A percentile compares a stretch with the other conserved stretches of the same genome.
These are phyloP conservation scores for Dalechampia spathulata DNA, from an alignment of 441 rosid species.

Conservation along the genomic window DNA sequence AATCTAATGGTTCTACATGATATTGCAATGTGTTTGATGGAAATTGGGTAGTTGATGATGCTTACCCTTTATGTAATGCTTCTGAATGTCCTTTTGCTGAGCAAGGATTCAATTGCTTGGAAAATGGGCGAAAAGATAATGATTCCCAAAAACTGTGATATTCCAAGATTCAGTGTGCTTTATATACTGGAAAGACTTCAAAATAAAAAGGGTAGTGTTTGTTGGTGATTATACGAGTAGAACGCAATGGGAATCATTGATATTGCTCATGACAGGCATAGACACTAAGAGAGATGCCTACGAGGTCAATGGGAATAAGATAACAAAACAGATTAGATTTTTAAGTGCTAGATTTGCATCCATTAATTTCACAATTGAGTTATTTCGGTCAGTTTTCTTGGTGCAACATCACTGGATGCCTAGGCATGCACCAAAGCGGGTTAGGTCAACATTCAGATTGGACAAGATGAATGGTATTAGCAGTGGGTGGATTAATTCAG, in stretches of 20 bases:
- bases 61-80: constrained; percentile 39
- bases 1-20: constrained; percentile 26
- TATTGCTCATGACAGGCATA: constrained; percentile 65
- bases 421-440: constrained; percentile 54
- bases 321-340: constrained; percentile 61
- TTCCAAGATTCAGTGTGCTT: constrained; percentile 42
- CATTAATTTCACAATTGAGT: constrained; percentile 60
- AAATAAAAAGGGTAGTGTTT: constrained; percentile 57
- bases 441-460: constrained; percentile 47
- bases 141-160: constrained; percentile 49
- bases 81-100: constrained; percentile 65
- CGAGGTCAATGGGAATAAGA: constrained; percentile 58
- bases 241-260: constrained; percentile 79
- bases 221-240: constrained; percentile 83
- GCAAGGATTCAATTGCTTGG: constrained; percentile 62
- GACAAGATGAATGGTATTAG: constrained; percentile 60
- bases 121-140: constrained; percentile 46
- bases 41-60: constrained; percentile 32
- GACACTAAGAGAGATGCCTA: constrained; percentile 61
- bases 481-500: constrained; percentile 54
- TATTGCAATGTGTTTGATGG: constrained; percentile 38
- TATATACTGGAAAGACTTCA: constrained; percentile 38
- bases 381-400: constrained; percentile 69
- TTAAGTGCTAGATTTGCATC: constrained; percentile 60
- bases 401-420: constrained; percentile 59